These are phyloP conservation scores for Agastache rugosa DNA, from an alignment of 257 asterid species.

Conservation along the genomic window DNA sequence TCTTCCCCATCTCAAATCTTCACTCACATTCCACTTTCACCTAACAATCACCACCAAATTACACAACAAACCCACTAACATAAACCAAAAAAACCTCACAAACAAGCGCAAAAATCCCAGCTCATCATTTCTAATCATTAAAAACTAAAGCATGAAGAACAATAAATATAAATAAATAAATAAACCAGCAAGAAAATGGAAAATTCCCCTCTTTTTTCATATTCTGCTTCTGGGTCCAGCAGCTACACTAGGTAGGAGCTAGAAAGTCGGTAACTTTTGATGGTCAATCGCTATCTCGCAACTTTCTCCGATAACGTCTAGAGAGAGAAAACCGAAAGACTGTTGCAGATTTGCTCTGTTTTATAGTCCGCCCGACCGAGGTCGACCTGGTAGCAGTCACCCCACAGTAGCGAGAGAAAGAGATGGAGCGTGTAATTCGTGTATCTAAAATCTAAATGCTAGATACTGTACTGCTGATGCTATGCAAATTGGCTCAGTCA, in stretches of 20 bases:
- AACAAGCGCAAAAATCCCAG: slow-evolving; percentile 8
- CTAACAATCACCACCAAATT: slow-evolving; percentile 28
- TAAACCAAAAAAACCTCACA: background rate
- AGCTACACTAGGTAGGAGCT: slow-evolving; percentile 30
- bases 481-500: slow-evolving; percentile 42
- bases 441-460: slow-evolving; percentile 8
- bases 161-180: too few species aligned
- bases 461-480: slow-evolving; percentile 34
- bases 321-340: slow-evolving; percentile 33
- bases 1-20: slow-evolving; percentile 31
- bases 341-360: slow-evolving; percentile 33
- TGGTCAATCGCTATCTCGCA: slow-evolving; percentile 40
- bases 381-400: slow-evolving; percentile 69
- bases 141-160: slow-evolving; percentile 4
- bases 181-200: background rate
- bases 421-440: slow-evolving; percentile 7
- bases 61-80: slow-evolving; percentile 33
- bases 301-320: slow-evolving; percentile 26
- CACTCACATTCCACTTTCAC: slow-evolving; percentile 40
- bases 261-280: slow-evolving; percentile 32
- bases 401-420: slow-evolving; percentile 29
- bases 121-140: slow-evolving; percentile 1
- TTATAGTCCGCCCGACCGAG: slow-evolving; percentile 60
- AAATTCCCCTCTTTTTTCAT: background rate
- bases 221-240: slow-evolving; percentile 31